phyloP scores from a whole-genome alignment of 352 stramenopile genomes.

The Phytopythium oedochilum region DNA sequence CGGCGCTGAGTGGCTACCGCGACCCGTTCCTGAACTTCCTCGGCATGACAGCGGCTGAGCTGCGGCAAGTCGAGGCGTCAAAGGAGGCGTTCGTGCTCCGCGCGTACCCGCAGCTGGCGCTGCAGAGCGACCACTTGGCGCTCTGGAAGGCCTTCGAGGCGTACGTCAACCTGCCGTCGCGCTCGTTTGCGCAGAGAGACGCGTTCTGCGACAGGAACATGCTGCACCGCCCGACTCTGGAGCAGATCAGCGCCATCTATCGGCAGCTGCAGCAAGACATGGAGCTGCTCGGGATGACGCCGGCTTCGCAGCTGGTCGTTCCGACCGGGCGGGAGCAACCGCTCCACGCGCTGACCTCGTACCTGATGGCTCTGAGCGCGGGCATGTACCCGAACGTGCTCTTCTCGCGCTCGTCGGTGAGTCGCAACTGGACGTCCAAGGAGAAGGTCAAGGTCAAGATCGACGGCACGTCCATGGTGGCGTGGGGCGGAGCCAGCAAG shows the following conservation, averaged over 20 bases:
- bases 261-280: conserved; percentile 62
- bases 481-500: conserved; percentile 16
- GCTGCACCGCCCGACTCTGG: conserved; percentile 54
- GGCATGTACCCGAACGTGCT: conserved; percentile 79
- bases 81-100: conserved; percentile 52
- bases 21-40: conserved; percentile 74
- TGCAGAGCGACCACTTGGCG: conserved; percentile 74
- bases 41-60: conserved; percentile 55
- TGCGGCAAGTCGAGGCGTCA: conserved; percentile 44
- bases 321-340: conserved; percentile 9
- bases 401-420: conserved; percentile 32
- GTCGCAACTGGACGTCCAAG: conserved; percentile 70
- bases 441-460: conserved; percentile 82
- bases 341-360: conserved; percentile 36
- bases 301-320: conserved; percentile 32
- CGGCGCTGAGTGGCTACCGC: conserved; percentile 67
- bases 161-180: conserved; percentile 37
- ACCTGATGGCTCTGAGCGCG: conserved; percentile 59
- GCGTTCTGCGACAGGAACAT: conserved; percentile 59
- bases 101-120: conserved; percentile 21
- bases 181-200: conserved; percentile 30
- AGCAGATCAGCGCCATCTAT: conserved; percentile 67
- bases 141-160: conserved; percentile 62
- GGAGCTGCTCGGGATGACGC: conserved; percentile 39
- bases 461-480: conserved; percentile 48